These are phyloP conservation scores for Yamadazyma laniorum DNA, from an alignment of 805 yeast genomes.

Conservation along the genomic window DNA sequence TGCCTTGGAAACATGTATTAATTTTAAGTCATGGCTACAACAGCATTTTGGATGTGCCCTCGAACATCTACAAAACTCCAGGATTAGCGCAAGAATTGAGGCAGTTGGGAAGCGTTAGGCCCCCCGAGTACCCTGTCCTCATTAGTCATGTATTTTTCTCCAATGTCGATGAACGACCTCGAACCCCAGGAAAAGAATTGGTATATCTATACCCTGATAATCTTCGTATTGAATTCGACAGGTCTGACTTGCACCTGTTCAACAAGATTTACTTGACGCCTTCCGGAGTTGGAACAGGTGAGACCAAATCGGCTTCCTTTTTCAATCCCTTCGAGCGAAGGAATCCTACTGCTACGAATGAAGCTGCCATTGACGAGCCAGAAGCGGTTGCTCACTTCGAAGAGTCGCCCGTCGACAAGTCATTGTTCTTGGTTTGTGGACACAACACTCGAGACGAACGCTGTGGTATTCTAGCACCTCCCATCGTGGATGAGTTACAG, in stretches of 20 bases:
- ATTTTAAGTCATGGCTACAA: conserved; percentile 45
- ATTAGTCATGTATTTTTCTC: conserved; percentile 42
- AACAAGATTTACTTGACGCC: conserved; percentile 43
- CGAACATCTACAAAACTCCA: conserved; percentile 49
- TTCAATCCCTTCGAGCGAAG: conserved; percentile 25
- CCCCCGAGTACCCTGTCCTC: conserved; percentile 50
- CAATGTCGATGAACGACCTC: not conserved
- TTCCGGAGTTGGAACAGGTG: too few relatives aligned
- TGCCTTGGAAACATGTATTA: conserved; percentile 56
- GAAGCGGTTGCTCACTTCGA: not conserved
- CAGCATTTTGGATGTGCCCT: conserved; percentile 43
- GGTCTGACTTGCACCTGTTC: conserved; percentile 32
- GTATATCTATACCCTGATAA: conserved; percentile 59
- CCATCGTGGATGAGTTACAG: conserved; percentile 50
- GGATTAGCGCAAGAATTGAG: conserved; percentile 19
- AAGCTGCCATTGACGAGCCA: not conserved
- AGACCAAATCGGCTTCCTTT: conserved; percentile 12
- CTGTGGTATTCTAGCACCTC: conserved; percentile 68
- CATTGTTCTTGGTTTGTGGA: conserved; percentile 60
- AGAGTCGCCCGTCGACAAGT: conserved; percentile 14
- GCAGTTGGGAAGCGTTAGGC: conserved; percentile 20
- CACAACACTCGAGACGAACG: conserved; percentile 61
- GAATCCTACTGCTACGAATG: not conserved
- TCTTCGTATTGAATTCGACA: conserved; percentile 34
- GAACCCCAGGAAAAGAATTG: conserved; percentile 16